A percentile compares a stretch with the other conserved stretches of the same genome.
Conservation (phyloP, 2,329 filamentous ascomycete species). For the Exophiala xenobiotica region DNA sequence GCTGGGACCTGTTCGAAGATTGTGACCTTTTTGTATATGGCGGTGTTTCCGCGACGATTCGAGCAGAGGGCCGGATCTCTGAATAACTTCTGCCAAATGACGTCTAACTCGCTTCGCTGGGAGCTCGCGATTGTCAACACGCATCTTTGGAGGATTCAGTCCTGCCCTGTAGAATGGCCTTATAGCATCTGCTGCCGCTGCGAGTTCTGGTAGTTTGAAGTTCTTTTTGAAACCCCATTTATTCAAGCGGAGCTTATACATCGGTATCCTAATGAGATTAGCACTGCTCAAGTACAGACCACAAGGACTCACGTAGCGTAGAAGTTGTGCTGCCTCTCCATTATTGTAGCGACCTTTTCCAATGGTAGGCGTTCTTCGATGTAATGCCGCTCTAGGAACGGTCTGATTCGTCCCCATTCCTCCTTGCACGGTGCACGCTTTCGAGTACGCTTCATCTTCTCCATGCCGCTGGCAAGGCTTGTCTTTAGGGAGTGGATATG, state of each 20-base stretch:
- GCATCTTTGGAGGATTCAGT: background rate
- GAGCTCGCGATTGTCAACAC: constrained; percentile 4
- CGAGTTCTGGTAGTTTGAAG: constrained; percentile 19
- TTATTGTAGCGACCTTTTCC: constrained; percentile 69
- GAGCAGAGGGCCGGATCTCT: background rate
- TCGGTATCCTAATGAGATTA: constrained; percentile 8
- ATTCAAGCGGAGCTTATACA: constrained; percentile 23
- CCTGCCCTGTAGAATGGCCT: constrained; percentile 11
- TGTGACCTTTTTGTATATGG: too few species aligned
- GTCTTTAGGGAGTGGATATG: too few species aligned
- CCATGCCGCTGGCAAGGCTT: background rate
- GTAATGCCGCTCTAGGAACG: constrained; percentile 67
- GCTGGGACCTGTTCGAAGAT: too few species aligned
- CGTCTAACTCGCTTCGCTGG: constrained; percentile 13
- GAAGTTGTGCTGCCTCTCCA: constrained; percentile 64
- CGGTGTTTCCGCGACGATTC: background rate
- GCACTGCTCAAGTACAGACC: background rate
- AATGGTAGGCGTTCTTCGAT: constrained; percentile 67
- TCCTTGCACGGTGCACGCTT: constrained; percentile 10
- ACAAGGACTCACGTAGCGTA: constrained; percentile 54
- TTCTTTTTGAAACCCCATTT: constrained; percentile 22
- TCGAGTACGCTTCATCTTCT: background rate
- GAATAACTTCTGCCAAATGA: constrained; percentile 8
- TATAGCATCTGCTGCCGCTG: constrained; percentile 7
- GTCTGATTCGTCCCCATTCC: constrained; percentile 65